Evolutionary conservation across 768 basidiomycete genomes (phyloP), one percentile per base, ranked within the genome.

Genomic region (Auriscalpium vulgare): DNA sequence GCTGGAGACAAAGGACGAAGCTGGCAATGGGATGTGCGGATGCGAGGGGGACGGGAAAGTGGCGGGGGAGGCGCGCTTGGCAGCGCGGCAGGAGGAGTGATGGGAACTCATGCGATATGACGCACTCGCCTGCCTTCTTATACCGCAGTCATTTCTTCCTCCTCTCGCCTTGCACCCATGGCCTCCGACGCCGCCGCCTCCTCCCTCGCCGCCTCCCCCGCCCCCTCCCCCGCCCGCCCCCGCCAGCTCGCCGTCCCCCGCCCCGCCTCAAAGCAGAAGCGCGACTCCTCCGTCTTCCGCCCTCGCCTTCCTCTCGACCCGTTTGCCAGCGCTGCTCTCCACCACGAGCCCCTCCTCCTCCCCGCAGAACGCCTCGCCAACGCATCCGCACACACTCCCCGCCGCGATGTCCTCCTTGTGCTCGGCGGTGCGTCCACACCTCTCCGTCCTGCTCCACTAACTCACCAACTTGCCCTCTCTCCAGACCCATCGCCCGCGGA

Each of bases 231-330:
- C 48, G 36, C 21, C 21, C 37, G 6, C n/a, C 10, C 47, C 43
- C 13, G 37, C 1, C 36, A 6, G 36, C n/a, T 46, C 35, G 16
- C 35, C 34, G n/a, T 17, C n/a, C 35, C 45, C 50, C 55, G 54
- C 37, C 29, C 14, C 10, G 37, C 10, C 19, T 2, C n/a, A 10
- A 8, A 16, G 17, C 19, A 37, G 29, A 51, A 21, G 14, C 60
- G 50, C 29, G 48, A 57, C 45, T 54, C 65, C 10, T 65, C 67
- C 51, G 59, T 60, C 47, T 72, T 73, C 66, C 65, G 62, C 29
- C 67, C 72, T 10, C 66, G 64, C 23, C 64, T 71, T 45, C 73
- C 72, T 10, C 53, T 62, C 50, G 71, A 73, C 60, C 73, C 72
- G 16, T 73, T 73, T 60, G 62, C 63, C 21, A 56, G 61, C 35